phyloP scores from a whole-genome alignment of 176 grass and related monocot genomes.

The Phoenix roebelenii region DNA sequence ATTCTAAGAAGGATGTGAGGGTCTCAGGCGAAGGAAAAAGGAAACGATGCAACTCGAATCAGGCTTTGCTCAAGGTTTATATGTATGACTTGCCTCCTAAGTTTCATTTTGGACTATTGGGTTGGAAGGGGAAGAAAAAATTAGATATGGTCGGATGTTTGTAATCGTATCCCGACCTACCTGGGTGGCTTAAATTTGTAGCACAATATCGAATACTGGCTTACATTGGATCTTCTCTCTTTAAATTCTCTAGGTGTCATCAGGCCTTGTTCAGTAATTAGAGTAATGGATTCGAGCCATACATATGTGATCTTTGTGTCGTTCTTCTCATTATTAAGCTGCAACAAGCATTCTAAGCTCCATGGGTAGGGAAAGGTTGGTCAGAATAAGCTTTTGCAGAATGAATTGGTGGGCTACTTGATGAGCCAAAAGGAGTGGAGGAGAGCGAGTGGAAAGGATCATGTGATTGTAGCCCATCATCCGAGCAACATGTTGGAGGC shows the following conservation, averaged over 20 bases:
- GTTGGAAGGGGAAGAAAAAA: slow-evolving; percentile 36
- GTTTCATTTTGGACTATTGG: slow-evolving; percentile 83
- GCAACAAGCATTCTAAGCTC: slow-evolving; percentile 63
- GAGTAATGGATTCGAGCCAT: slow-evolving; percentile 51
- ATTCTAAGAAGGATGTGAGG: neutral
- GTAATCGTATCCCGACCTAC: slow-evolving; percentile 42
- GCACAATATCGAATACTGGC: slow-evolving; percentile 88
- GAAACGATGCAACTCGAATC: slow-evolving; percentile 28
- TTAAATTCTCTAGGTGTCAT: slow-evolving; percentile 17
- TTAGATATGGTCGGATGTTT: slow-evolving; percentile 49
- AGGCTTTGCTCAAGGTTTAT: slow-evolving; percentile 44
- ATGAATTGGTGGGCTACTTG: slow-evolving; percentile 52
- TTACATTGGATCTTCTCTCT: slow-evolving; percentile 60
- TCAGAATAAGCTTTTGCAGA: slow-evolving; percentile 46
- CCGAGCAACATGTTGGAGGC: slow-evolving; percentile 82
- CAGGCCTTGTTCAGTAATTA: slow-evolving; percentile 43
- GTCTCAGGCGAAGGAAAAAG: neutral
- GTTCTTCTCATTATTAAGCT: slow-evolving; percentile 81
- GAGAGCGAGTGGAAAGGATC: slow-evolving; percentile 45
- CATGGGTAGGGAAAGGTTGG: slow-evolving; percentile 35
- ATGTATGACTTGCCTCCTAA: slow-evolving; percentile 58
- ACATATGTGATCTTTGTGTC: slow-evolving; percentile 76
- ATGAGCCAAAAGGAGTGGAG: slow-evolving; percentile 38
- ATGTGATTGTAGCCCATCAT: slow-evolving; percentile 79
- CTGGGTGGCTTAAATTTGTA: slow-evolving; percentile 82